Base-by-base conservation (phyloP, 2,329 filamentous ascomycete genomes). In the Aspergillus pseudonomiae region DNA sequence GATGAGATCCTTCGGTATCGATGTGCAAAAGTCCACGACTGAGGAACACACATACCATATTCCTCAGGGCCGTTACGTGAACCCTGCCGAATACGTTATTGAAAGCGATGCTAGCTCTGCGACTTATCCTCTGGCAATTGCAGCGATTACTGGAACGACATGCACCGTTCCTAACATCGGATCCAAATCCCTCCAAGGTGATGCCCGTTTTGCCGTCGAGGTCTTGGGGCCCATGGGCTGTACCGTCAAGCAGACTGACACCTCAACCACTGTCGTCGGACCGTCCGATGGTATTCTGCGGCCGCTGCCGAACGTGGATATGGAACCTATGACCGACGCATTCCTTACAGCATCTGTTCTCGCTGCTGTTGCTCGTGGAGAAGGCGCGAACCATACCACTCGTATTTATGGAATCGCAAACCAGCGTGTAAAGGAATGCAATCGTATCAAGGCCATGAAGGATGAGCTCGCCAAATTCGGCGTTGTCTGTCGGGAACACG, bases 311-410 rank as follows among this genome's bases (percentile, higher is more conserved):
- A 90, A 94, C 63, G 89, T 99, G 32, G 94, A 99, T 73, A 99
- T 99, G 95, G 95, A 98, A 77, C 91, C 94, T 1, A 99, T 99
- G 95, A 99, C 95, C 0, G 95, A 99, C 78, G 95, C 95, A 56
- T 99, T 99, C 83, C 84, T 99, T 59, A 97, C 94, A 5, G 95
- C 95, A 21, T 96, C 93, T 1, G 93, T 97, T 5, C 85, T 99
- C 54, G 95, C 93, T 30, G 95, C 95, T 41, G 92, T 97, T 50
- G 93, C 94, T 11, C 88, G 86, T 16, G 92, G 92, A 2, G 89
- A 88, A 57, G 81, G 80, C 58, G 76, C 78, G 10, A 85, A 83
- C 43, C 81, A 81, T 53, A 90, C 88, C 2, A 99, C 95, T 0
- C 88, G 88, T 61, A 98, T 99, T 68, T 91, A 89, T 19, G 95